Evolutionary conservation across 768 basidiomycete genomes (phyloP).

Genomic region (Naganishia onofrii): DNA sequence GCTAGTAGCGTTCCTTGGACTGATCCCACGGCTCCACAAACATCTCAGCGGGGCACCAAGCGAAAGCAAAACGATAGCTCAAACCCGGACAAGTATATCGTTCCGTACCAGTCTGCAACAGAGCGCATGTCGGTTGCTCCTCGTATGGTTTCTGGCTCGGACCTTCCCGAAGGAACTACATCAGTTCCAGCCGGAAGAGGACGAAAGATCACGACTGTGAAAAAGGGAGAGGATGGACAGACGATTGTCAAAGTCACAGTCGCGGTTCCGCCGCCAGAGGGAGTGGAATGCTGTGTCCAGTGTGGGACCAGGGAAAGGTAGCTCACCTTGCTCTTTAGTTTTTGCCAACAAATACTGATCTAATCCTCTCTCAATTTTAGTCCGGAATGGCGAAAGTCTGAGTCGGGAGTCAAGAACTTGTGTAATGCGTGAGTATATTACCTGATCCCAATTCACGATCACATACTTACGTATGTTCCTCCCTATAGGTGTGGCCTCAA

Average conservation of each 20-base stretch:
- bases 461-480: neutral
- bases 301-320: slow-evolving; percentile 43
- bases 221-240: slow-evolving; percentile 23
- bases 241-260: slow-evolving; percentile 28
- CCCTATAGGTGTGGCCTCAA: slow-evolving; percentile 45
- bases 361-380: neutral
- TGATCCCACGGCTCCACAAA: slow-evolving; percentile 2
- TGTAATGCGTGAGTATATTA: slow-evolving; percentile 49
- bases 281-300: slow-evolving; percentile 43
- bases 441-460: neutral
- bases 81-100: slow-evolving; percentile 1
- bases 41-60: slow-evolving; percentile 13
- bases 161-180: slow-evolving; percentile 3
- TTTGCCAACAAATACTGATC: neutral
- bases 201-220: slow-evolving; percentile 17
- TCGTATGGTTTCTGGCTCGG: neutral
- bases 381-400: slow-evolving; percentile 50
- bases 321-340: neutral
- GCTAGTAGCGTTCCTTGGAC: slow-evolving; percentile 1
- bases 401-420: slow-evolving; percentile 48
- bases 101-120: slow-evolving; percentile 8
- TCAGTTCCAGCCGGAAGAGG: slow-evolving; percentile 17
- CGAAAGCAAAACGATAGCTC: neutral
- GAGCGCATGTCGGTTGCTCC: neutral
- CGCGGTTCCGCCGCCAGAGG: slow-evolving; percentile 46